A percentile compares a stretch with the other conserved stretches of the same genome.
These are phyloP conservation scores for Clitoria ternatea DNA, from an alignment of 306 rosid genomes.

Conservation along the genomic window DNA sequence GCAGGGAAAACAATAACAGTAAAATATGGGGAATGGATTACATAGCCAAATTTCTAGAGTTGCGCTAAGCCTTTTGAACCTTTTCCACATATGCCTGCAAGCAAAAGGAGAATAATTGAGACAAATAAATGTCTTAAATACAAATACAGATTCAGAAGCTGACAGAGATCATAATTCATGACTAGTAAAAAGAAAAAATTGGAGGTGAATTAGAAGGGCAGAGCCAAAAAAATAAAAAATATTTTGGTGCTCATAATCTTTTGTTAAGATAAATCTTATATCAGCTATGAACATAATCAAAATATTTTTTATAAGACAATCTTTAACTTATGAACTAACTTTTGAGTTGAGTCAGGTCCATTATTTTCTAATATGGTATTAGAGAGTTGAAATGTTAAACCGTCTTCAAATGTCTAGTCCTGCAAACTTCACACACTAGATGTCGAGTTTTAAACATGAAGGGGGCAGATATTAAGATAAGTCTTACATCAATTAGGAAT, in stretches of 20 bases:
- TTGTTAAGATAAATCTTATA: no score
- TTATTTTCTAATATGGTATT: no score
- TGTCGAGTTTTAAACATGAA: no score
- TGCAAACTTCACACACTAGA: no score
- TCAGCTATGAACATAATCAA: no score
- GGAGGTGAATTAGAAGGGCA: not conserved
- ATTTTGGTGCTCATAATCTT: not conserved
- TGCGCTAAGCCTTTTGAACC: slow-evolving; percentile 57
- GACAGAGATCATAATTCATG: not conserved
- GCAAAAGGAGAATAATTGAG: slow-evolving; percentile 4
- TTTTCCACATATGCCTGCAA: slow-evolving; percentile 81
- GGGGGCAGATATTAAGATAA: no score
- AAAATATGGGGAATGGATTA: slow-evolving; percentile 11
- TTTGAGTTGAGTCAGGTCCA: no score
- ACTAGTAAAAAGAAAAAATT: not conserved
- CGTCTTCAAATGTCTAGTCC: no score
- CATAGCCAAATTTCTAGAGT: slow-evolving; percentile 21
- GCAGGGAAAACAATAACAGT: slow-evolving; percentile 2
- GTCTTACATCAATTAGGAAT: no score
- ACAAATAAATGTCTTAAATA: slow-evolving; percentile 2
- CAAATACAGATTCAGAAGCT: slow-evolving; percentile 23
- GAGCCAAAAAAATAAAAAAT: not conserved
- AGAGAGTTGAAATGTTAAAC: no score
- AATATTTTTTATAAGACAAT: no score
- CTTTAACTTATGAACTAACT: no score